Evolutionary conservation across 768 basidiomycete genomes (phyloP), one percentile per base, ranked within the genome.

Genomic region (Lentinula edodes): DNA sequence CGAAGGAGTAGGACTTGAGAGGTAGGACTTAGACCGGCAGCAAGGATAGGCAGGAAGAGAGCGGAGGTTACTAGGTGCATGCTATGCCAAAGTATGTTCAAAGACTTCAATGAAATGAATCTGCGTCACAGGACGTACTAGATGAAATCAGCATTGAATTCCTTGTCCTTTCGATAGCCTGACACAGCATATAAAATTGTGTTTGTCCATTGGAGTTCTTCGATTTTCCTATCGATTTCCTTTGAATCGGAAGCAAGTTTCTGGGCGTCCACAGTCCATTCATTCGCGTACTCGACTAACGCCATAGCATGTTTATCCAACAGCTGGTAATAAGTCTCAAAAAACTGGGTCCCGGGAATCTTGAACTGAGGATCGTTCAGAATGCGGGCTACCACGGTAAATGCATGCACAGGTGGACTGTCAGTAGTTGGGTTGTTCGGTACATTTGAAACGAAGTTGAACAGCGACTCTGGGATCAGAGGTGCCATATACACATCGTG

Each of bases 1-100:
- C 81, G 81, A 20, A 91, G 77, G n/a, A 90, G 74, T 15, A 82
- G 70, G 3, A 72, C 75, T 61, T 83, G 79, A 0, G 82, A 83
- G 0, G 69, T 46, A 0, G 76, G 76, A 5, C 75, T 69, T 54
- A 83, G 70, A 34, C 65, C 65, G 0, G 75, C 75, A 36, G 79
- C 65, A 50, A 85, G 61, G 1, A 85, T 81, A 0, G 83, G 76
- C 28, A 88, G 67, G 75, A 89, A 88, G 20, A 88, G 67, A 5
- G 83, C 76, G 3, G 87, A 88, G 0, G 89, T 91, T 41, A 89
- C 80, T 1, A 86, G 71, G 65, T 85, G 89, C 73, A 87, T 83
- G 15, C 87, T 90, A 42, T 3, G 34, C 32, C 28, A 23, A 56
- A 6, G n/a, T 5, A 42, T 13, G 3, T 45, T 70, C 46, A 70